Evolutionary conservation across 202 grass and related monocot species (phyloP).

Genomic region (Tripidium arundinaceum): DNA sequence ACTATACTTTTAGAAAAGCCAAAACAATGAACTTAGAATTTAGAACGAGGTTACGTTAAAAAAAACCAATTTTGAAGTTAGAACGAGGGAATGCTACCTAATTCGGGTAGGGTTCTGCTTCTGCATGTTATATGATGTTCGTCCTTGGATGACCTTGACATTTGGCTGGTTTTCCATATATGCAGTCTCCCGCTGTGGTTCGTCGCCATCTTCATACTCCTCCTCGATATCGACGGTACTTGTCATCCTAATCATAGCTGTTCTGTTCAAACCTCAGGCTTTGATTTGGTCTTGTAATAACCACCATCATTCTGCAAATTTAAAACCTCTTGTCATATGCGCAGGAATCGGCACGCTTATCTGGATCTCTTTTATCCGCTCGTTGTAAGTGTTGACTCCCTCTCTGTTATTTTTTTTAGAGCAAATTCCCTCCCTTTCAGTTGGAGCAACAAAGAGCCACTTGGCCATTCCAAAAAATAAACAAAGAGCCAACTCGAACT

Average conservation of each 20-base stretch:
- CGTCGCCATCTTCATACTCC: constrained; percentile 52
- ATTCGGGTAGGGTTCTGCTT: too few relatives aligned
- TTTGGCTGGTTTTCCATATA: background rate
- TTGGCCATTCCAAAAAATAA: background rate
- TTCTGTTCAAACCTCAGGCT: background rate
- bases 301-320: background rate
- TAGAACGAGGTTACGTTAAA: too few relatives aligned
- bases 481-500: background rate
- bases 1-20: too few relatives aligned
- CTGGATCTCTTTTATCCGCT: constrained; percentile 51
- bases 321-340: background rate
- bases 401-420: background rate
- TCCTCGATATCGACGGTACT: constrained; percentile 43
- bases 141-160: background rate
- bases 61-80: too few relatives aligned
- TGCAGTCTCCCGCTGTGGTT: constrained; percentile 62
- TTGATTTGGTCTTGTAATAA: background rate
- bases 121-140: background rate
- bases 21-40: too few relatives aligned
- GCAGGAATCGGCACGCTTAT: constrained; percentile 35
- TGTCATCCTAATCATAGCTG: background rate
- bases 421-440: background rate
- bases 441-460: background rate
- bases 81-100: too few relatives aligned
- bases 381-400: constrained; percentile 33